Conservation (phyloP, 176 grass and related monocot genomes). For the Ensete glaucum region DNA sequence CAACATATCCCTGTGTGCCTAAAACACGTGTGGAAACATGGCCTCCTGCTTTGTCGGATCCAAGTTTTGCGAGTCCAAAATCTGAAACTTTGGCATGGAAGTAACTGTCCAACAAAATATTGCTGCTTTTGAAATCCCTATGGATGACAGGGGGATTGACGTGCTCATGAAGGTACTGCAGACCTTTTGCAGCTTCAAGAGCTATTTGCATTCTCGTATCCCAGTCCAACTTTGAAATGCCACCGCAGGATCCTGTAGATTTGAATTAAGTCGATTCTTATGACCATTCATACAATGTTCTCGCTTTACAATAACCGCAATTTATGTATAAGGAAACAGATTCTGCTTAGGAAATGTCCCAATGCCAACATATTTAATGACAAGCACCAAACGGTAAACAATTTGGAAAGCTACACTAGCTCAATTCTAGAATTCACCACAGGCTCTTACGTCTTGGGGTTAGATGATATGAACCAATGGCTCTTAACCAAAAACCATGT, state of each 20-base stretch:
- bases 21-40: conserved; percentile 95
- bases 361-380: background rate
- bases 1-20: conserved; percentile 96
- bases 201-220: conserved; percentile 86
- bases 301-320: background rate
- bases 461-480: background rate
- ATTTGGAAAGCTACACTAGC: too few relatives aligned
- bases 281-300: background rate
- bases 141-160: conserved; percentile 85
- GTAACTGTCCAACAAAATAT: conserved; percentile 85
- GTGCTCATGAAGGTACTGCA: conserved; percentile 93
- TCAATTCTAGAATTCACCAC: too few relatives aligned
- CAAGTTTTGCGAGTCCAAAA: conserved; percentile 95
- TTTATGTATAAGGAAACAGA: background rate
- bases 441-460: too few relatives aligned
- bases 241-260: conserved; percentile 48
- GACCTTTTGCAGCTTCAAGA: conserved; percentile 92
- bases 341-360: background rate
- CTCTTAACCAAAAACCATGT: background rate
- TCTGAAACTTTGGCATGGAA: conserved; percentile 92
- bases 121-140: conserved; percentile 98
- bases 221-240: conserved; percentile 86
- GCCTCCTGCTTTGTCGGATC: conserved; percentile 84
- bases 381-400: background rate
- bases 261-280: background rate